Evolutionary conservation across 495 filamentous ascomycete species (phyloP), one percentile per base, ranked within the genome.

Genomic region (Hyaloscypha hepaticicola): DNA sequence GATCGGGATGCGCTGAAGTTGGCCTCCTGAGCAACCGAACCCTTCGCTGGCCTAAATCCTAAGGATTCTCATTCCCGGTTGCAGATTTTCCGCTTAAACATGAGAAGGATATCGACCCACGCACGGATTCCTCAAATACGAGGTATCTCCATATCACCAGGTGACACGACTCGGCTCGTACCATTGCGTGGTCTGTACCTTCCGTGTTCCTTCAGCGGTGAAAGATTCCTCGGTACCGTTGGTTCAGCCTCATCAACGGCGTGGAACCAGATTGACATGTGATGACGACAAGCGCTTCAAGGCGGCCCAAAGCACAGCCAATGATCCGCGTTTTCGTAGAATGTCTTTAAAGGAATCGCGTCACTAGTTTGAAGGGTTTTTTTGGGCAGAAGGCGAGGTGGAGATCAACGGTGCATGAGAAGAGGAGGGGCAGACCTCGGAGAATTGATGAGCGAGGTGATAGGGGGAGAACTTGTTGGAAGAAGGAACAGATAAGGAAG

Each of bases 251-350:
- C 59, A 53, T 61, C 3, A 26, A 5, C 25, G 9, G n/a, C 48
- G 3, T 51, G 52, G 19, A n/a, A 26, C 28, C 4, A 16, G 53
- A 56, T 56, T 56, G 25, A 31, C 61, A 64, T 57, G 61, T 64
- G 61, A 64, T 58, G 61, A 64, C 61, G 52, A 31, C 52, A 58
- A 41, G 52, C 61, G 61, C 38, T 64, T 64, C 61, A 7, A 12
- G 19, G 61, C 61, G 61, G 52, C 24, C 34, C 53, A 49, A 57
- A 27, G 11, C 5, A 19, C 53, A 56, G 22, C 53, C 51, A 56
- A 56, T 56, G 53, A 29, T 5, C n/a, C 26, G 53, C n/a, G n/a
- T n/a, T 45, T 45, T 45, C 38, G 38, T 14, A 14, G 38, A 41
- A 41, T 41, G 38, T 41, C 21, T 6, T 16, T 3, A 41, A 34